phyloP scores from a whole-genome alignment of 129 eudicot species.

The Centrapalus pauciflorus region DNA sequence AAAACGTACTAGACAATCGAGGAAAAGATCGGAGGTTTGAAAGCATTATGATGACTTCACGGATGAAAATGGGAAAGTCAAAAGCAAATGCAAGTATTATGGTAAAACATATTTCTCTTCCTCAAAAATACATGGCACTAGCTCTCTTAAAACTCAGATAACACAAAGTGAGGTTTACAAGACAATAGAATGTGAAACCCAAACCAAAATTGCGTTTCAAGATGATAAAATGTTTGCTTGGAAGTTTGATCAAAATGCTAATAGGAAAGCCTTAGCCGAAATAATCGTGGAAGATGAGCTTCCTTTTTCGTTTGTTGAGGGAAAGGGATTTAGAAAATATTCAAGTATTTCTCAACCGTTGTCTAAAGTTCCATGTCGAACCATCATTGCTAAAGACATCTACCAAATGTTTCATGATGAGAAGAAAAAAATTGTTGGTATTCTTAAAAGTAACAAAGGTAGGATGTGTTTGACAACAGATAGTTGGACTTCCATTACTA shows the following conservation, averaged over 20 bases:
- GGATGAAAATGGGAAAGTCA: no score
- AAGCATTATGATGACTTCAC: no score
- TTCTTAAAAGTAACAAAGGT: background rate
- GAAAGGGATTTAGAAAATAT: background rate
- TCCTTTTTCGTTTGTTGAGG: background rate
- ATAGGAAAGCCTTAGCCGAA: background rate
- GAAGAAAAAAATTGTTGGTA: background rate
- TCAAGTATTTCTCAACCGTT: background rate
- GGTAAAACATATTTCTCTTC: no score
- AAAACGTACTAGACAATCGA: no score
- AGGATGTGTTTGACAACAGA: constrained; percentile 3
- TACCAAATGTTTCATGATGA: background rate
- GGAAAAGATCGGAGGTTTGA: no score
- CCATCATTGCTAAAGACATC: background rate
- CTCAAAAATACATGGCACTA: no score
- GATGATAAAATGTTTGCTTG: background rate
- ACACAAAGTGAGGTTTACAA: no score
- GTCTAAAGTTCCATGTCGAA: background rate
- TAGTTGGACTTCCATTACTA: constrained; percentile 20
- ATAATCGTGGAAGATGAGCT: no score
- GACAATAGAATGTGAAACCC: no score
- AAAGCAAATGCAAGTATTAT: no score
- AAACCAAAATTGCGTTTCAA: background rate
- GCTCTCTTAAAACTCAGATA: no score
- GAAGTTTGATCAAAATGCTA: background rate